Percentiles rank a stretch among this genome's conserved stretches.
Evolutionary conservation across 106 monocot genomes (phyloP).

Genomic region (Hemerocallis citrina): DNA sequence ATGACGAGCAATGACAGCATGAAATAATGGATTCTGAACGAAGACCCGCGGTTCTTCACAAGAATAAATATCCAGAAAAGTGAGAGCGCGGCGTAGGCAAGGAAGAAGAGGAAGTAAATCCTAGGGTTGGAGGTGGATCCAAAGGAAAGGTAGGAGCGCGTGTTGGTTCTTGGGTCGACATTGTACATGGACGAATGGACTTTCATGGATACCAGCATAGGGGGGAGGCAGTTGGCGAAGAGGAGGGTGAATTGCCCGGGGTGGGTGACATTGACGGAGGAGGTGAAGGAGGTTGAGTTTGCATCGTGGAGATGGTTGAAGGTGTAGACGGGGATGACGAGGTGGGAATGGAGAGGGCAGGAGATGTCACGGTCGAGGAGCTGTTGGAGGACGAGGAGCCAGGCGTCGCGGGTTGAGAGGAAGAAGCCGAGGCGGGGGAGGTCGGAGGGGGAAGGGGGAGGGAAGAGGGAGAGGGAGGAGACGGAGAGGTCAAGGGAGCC

Average conservation of each 20-base stretch:
- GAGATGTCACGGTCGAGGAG: constrained; percentile 50
- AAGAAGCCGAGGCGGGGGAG: constrained; percentile 69
- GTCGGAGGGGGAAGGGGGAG: constrained; percentile 33
- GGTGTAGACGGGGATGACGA: constrained; percentile 62
- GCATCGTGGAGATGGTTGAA: constrained; percentile 29
- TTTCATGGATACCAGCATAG: constrained; percentile 39
- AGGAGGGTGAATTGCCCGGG: constrained; percentile 79
- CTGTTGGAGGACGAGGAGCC: constrained; percentile 65
- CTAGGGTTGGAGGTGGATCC: constrained; percentile 10
- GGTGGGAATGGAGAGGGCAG: constrained; percentile 59
- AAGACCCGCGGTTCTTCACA: constrained; percentile 1
- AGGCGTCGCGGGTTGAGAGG: constrained; percentile 65
- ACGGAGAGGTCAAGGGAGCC: constrained; percentile 75
- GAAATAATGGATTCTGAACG: constrained; percentile 14
- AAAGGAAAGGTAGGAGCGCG: constrained; percentile 17
- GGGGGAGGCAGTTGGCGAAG: constrained; percentile 69
- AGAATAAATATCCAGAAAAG: constrained; percentile 7
- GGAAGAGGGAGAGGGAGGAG: constrained; percentile 37
- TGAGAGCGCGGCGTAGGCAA: neutral
- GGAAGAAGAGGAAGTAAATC: constrained; percentile 14
- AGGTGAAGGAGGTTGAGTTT: constrained; percentile 6
- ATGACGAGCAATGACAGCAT: constrained; percentile 9
- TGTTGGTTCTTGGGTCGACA: constrained; percentile 27
- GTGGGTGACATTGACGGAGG: constrained; percentile 25
- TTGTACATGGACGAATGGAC: constrained; percentile 76